These are phyloP conservation scores for Cryphonectria naterciae DNA, from an alignment of 2,329 filamentous ascomycete genomes.

Conservation along the genomic window DNA sequence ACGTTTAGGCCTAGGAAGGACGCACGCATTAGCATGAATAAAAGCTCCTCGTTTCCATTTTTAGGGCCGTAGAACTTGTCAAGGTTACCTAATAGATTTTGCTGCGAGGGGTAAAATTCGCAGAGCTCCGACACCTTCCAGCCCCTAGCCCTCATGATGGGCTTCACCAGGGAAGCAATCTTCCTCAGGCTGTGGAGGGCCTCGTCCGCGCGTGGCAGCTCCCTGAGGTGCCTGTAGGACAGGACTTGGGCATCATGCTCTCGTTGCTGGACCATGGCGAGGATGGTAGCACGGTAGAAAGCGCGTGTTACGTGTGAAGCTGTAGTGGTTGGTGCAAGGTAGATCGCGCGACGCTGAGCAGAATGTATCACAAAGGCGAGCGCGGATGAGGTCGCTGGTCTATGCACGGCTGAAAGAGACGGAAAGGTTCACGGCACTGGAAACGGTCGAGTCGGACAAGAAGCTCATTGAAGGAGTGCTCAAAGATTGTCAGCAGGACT, in stretches of 20 bases:
- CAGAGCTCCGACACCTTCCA: conserved; percentile 81
- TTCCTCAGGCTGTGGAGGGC: conserved; percentile 70
- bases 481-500: neutral
- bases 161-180: conserved; percentile 87
- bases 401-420: neutral
- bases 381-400: neutral
- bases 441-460: neutral
- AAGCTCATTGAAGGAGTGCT: neutral
- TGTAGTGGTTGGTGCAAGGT: too few relatives aligned
- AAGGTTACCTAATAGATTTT: conserved; percentile 68
- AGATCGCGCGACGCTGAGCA: conserved; percentile 4
- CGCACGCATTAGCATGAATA: neutral
- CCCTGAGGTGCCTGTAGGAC: conserved; percentile 53
- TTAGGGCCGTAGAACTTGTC: neutral
- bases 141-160: conserved; percentile 84
- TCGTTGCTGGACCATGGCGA: conserved; percentile 16
- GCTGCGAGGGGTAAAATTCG: conserved; percentile 82
- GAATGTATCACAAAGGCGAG: neutral
- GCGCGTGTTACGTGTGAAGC: neutral
- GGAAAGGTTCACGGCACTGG: neutral
- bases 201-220: conserved; percentile 52
- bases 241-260: conserved; percentile 51
- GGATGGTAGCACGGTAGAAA: neutral
- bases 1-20: conserved; percentile 69
- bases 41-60: neutral